phyloP scores from a whole-genome alignment of 208 protist genomes.

The Acanthamoeba lenticulata region DNA sequence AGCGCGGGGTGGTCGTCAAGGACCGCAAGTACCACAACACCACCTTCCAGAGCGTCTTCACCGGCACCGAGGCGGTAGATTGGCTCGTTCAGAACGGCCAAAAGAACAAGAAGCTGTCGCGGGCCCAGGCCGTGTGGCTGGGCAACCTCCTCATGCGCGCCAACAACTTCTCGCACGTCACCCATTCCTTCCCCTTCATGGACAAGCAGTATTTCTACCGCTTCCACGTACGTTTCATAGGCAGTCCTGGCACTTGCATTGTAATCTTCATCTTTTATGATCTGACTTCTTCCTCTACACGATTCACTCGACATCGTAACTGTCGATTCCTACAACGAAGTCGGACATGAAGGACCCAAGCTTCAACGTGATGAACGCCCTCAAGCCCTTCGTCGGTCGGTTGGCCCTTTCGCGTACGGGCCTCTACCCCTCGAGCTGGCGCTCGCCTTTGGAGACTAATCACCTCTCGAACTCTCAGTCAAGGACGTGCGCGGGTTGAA shows the following conservation, averaged over 20 bases:
- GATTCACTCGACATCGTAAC: no score
- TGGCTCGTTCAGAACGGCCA: conserved; percentile 17
- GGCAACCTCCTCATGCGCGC: conserved; percentile 24
- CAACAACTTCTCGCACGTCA: background rate
- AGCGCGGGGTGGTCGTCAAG: background rate
- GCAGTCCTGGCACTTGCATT: no score
- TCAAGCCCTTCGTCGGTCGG: background rate
- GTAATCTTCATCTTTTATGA: no score
- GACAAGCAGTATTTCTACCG: conserved; percentile 46
- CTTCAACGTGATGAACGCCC: background rate
- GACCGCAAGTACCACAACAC: background rate
- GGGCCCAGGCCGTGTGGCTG: conserved; percentile 36
- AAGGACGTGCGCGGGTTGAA: background rate
- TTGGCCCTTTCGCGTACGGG: background rate
- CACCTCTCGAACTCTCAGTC: background rate
- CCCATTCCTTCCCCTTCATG: conserved; percentile 17
- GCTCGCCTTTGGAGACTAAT: background rate
- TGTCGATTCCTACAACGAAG: no score
- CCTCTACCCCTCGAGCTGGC: background rate
- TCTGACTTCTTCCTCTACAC: no score
- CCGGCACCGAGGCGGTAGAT: conserved; percentile 8
- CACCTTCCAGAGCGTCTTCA: background rate
- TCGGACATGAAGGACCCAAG: background rate
- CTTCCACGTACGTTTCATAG: background rate
- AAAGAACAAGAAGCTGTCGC: conserved; percentile 40